A percentile compares a stretch with the other conserved stretches of the same genome.
phyloP scores from a whole-genome alignment of 768 basidiomycete genomes.

The Hemileccinum rubropunctum region DNA sequence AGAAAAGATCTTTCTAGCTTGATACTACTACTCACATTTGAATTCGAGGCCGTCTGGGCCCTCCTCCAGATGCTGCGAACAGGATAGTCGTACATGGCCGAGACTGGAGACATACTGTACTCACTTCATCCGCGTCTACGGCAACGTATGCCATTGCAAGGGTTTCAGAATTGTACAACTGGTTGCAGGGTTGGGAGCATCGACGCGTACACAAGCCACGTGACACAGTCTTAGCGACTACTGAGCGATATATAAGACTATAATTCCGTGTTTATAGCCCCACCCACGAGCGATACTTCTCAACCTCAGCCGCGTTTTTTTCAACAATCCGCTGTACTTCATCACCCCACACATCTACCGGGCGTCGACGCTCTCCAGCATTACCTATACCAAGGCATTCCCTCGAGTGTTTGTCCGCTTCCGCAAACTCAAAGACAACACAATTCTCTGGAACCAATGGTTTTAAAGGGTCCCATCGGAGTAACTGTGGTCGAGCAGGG shows the following conservation, averaged over 20 bases:
- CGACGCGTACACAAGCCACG: constrained; percentile 1
- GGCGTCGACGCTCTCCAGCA: constrained; percentile 22
- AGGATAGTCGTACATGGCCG: constrained; percentile 1
- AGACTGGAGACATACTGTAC: constrained; percentile 13
- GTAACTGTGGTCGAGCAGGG: constrained; percentile 66
- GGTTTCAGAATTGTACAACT: not conserved
- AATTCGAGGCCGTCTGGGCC: constrained; percentile 70
- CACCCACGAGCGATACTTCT: constrained; percentile 54
- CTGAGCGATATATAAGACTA: not conserved
- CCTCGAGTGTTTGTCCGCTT: constrained; percentile 65
- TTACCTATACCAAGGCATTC: constrained; percentile 35
- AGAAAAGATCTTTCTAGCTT: not conserved
- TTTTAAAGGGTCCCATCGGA: constrained; percentile 72
- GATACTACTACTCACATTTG: constrained; percentile 49
- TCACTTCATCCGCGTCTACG: constrained; percentile 69
- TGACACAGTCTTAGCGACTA: not conserved
- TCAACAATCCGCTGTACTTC: constrained; percentile 58
- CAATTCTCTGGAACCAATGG: constrained; percentile 77
- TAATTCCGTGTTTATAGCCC: constrained; percentile 10
- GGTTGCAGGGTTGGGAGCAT: too few relatives aligned
- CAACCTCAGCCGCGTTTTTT: constrained; percentile 57
- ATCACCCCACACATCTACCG: constrained; percentile 68
- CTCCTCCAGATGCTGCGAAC: constrained; percentile 53
- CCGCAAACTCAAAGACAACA: constrained; percentile 76
- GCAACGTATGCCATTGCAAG: constrained; percentile 64